phyloP scores from a whole-genome alignment of 805 yeast genomes.

The Saturnispora bothae region DNA sequence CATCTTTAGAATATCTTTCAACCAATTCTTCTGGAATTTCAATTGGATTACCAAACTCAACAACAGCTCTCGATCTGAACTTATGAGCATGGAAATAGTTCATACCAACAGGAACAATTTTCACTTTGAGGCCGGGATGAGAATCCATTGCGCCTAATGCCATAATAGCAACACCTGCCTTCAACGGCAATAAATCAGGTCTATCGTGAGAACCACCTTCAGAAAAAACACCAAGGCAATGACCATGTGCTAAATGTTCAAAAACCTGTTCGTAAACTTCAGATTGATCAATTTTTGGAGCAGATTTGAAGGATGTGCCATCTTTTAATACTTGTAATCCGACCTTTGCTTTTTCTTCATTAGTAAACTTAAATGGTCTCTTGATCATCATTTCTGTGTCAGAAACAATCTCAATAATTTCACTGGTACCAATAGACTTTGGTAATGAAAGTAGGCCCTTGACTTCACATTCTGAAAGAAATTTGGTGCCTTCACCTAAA shows the following conservation, averaged over 20 bases:
- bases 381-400: slow-evolving; percentile 62
- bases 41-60: slow-evolving; percentile 88
- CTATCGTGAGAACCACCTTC: slow-evolving; percentile 98
- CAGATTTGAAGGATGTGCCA: slow-evolving; percentile 58
- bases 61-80: slow-evolving; percentile 88
- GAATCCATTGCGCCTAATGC: slow-evolving; percentile 87
- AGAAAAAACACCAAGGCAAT: slow-evolving; percentile 88
- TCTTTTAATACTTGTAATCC: slow-evolving; percentile 31
- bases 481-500: slow-evolving; percentile 49
- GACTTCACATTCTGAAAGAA: slow-evolving; percentile 49
- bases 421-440: slow-evolving; percentile 64
- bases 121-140: slow-evolving; percentile 65
- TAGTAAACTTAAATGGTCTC: slow-evolving; percentile 48
- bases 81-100: slow-evolving; percentile 94
- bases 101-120: slow-evolving; percentile 95
- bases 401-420: slow-evolving; percentile 52
- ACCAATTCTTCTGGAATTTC: slow-evolving; percentile 54
- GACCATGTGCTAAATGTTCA: slow-evolving; percentile 67
- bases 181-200: slow-evolving; percentile 79
- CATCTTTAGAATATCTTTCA: slow-evolving; percentile 45
- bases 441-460: slow-evolving; percentile 73
- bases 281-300: slow-evolving; percentile 78
- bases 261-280: slow-evolving; percentile 77
- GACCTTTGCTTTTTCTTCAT: slow-evolving; percentile 31
- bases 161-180: slow-evolving; percentile 98